Conservation (phyloP, 495 filamentous ascomycete species). For the Daldinia grandis region DNA sequence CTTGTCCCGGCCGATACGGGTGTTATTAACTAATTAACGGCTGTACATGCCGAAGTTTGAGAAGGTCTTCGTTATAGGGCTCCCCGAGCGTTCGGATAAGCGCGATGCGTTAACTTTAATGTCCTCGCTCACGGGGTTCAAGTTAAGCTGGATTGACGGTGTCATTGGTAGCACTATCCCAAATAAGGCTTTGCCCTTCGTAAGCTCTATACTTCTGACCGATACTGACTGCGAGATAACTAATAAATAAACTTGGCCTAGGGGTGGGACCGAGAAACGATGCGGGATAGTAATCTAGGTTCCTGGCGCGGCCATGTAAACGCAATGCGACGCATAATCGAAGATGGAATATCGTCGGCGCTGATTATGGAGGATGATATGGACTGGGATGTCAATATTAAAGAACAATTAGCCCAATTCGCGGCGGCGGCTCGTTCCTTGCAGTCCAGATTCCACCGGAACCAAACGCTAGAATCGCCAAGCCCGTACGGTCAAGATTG, state of each 20-base stretch:
- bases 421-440: constrained; percentile 49
- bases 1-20: not conserved
- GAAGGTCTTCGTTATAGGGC: constrained; percentile 43
- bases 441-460: constrained; percentile 38
- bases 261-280: constrained; percentile 31
- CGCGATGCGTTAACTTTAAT: constrained; percentile 49
- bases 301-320: constrained; percentile 42
- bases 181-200: constrained; percentile 43
- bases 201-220: not conserved
- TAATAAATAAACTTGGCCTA: constrained; percentile 6
- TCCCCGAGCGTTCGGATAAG: constrained; percentile 49
- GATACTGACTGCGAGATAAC: not conserved
- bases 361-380: constrained; percentile 66
- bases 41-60: constrained; percentile 35
- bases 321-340: constrained; percentile 50
- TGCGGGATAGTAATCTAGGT: constrained; percentile 32
- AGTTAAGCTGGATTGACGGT: constrained; percentile 47
- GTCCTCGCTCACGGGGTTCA: constrained; percentile 47
- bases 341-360: constrained; percentile 57
- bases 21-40: not conserved
- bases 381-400: constrained; percentile 65
- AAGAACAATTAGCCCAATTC: constrained; percentile 56
- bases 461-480: constrained; percentile 38
- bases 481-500: constrained; percentile 67
- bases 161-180: constrained; percentile 44